A percentile compares a stretch with the other conserved stretches of the same genome.
Evolutionary conservation across 129 eudicot species (phyloP).

Genomic region (Dittrichia graveolens): DNA sequence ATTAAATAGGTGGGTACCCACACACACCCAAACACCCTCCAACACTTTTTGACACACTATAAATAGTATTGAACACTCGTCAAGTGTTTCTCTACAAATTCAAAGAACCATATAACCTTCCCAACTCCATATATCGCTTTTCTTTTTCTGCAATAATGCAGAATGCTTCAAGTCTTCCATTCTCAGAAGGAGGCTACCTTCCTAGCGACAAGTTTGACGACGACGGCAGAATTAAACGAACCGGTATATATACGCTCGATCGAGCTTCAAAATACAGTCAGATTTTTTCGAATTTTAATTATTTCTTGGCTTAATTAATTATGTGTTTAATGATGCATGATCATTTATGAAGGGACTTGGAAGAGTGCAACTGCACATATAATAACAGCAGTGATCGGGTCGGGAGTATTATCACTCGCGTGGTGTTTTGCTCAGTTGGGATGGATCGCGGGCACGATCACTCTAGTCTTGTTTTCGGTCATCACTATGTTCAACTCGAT

Average conservation of each 20-base stretch:
- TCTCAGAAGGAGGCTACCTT: conserved; percentile 19
- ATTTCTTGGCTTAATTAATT: too few species aligned
- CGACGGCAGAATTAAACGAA: conserved; percentile 31
- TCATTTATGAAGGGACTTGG: conserved; percentile 46
- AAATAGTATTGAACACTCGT: conserved; percentile 24
- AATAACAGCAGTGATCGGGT: conserved; percentile 78
- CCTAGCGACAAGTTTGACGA: conserved; percentile 29
- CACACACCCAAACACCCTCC: not conserved
- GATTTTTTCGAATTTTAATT: not conserved
- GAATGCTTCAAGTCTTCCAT: conserved; percentile 13
- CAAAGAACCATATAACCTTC: conserved; percentile 6
- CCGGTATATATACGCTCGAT: not conserved
- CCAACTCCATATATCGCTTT: not conserved
- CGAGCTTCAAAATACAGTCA: not conserved
- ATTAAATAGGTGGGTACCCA: conserved; percentile 11
- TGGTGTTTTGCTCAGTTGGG: conserved; percentile 85
- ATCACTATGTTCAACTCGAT: conserved; percentile 59
- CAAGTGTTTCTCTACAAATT: conserved; percentile 15
- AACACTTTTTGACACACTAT: conserved; percentile 32
- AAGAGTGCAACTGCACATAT: conserved; percentile 70
- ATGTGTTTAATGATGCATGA: too few species aligned
- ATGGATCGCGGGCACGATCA: conserved; percentile 65
- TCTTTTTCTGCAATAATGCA: conserved; percentile 3
- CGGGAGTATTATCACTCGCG: conserved; percentile 78
- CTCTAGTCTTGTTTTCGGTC: conserved; percentile 49